A percentile compares a stretch with the other conserved stretches of the same genome.
phyloP scores from a whole-genome alignment of 257 asterid genomes.

The Penstemon barbatus region DNA sequence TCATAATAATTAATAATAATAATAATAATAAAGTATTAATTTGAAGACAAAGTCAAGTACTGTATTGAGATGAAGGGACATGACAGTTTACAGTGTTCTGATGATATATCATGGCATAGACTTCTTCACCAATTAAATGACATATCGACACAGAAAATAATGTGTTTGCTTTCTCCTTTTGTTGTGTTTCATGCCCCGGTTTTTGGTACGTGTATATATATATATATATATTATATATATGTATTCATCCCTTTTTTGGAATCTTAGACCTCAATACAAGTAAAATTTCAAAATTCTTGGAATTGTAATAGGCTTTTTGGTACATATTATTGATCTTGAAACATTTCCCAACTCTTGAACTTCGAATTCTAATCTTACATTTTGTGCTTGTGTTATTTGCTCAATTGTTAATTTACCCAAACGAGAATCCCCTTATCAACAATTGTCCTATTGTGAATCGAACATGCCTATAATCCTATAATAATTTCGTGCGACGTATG shows the following conservation, averaged over 20 bases:
- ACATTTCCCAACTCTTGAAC: too few species aligned
- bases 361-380: too few species aligned
- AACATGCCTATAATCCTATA: too few species aligned
- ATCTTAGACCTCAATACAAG: constrained; percentile 15
- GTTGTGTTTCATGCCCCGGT: constrained; percentile 29
- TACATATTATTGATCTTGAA: too few species aligned
- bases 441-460: too few species aligned
- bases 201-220: background rate
- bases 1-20: too few species aligned
- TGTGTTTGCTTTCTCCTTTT: constrained; percentile 33
- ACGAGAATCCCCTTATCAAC: too few species aligned
- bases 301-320: too few species aligned
- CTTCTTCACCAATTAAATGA: constrained; percentile 28
- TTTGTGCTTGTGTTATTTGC: too few species aligned
- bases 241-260: constrained; percentile 21
- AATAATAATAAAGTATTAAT: background rate
- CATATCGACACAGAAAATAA: constrained; percentile 34
- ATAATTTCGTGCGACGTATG: too few species aligned
- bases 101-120: background rate
- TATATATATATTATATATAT: too few species aligned
- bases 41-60: constrained; percentile 28
- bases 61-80: constrained; percentile 42
- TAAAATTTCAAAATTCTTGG: background rate
- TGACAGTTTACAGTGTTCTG: constrained; percentile 31
- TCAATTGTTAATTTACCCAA: too few species aligned